Conservation (phyloP, 305 asterid genomes). For the Fraxinus angustifolia region DNA sequence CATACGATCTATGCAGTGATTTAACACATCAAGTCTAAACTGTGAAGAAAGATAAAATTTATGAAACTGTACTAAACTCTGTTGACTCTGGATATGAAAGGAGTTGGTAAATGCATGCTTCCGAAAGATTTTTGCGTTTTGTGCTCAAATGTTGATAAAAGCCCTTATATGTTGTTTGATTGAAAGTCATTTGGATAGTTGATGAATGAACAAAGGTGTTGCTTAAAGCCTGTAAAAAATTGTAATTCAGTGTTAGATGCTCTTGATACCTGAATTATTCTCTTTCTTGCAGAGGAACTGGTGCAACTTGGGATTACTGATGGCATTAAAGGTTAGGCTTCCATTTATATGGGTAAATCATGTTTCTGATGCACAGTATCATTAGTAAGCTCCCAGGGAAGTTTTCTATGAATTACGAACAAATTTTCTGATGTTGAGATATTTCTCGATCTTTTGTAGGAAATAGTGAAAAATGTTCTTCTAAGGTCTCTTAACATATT, state of each 20-base stretch:
- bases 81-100: not conserved
- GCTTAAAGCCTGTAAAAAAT: not conserved
- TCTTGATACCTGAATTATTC: slow-evolving; percentile 25
- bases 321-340: slow-evolving; percentile 58
- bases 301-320: slow-evolving; percentile 72
- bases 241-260: slow-evolving; percentile 20
- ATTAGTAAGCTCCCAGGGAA: not conserved
- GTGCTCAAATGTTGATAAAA: not conserved
- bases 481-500: slow-evolving; percentile 27
- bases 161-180: not conserved
- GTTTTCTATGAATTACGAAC: not conserved
- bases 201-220: not conserved
- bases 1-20: not conserved
- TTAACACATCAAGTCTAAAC: not conserved
- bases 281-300: slow-evolving; percentile 72
- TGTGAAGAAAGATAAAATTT: not conserved
- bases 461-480: slow-evolving; percentile 11
- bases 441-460: slow-evolving; percentile 5
- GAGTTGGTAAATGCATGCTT: not conserved
- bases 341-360: slow-evolving; percentile 11
- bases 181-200: slow-evolving; percentile 11
- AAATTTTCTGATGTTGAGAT: not conserved
- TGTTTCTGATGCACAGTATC: not conserved
- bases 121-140: not conserved
- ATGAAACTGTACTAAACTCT: not conserved